Evolutionary conservation across 192 early-diverging fungal genomes (phyloP).

Genomic region (Gonapodya prolifera): DNA sequence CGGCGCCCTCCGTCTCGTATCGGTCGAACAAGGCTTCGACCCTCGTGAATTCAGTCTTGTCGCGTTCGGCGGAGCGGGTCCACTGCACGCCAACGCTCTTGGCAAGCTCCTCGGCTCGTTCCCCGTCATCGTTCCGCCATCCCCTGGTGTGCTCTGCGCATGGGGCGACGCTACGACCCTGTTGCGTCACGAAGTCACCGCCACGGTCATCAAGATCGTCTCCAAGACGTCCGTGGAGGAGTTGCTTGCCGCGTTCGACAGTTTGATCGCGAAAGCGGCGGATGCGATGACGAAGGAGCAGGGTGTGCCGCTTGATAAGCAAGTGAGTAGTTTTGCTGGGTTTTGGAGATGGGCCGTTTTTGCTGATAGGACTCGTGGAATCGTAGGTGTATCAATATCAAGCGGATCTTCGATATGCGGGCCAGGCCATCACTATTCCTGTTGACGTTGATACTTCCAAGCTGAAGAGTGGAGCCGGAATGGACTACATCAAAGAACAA

Average conservation of each 20-base stretch:
- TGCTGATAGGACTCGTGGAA: too few relatives aligned
- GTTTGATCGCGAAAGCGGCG: not conserved
- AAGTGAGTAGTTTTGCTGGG: not conserved
- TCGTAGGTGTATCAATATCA: not conserved
- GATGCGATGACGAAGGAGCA: not conserved
- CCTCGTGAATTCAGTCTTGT: not conserved
- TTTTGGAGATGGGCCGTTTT: too few relatives aligned
- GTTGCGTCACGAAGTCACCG: not conserved
- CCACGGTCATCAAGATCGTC: not conserved
- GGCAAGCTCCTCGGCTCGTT: not conserved
- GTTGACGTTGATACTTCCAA: not conserved
- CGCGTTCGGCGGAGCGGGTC: not conserved
- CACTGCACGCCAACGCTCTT: not conserved
- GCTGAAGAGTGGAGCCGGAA: not conserved
- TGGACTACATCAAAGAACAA: not conserved
- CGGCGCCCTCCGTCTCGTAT: not conserved
- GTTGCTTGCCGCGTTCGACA: not conserved
- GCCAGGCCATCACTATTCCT: not conserved
- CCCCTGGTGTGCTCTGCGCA: not conserved
- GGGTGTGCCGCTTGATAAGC: not conserved
- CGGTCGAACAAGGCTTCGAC: not conserved
- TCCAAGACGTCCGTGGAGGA: not conserved
- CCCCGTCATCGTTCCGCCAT: not conserved
- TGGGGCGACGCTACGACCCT: not conserved
- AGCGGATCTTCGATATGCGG: not conserved